Base-by-base conservation (phyloP, 2,329 filamentous ascomycete genomes). In the Monosporascus sp. region DNA sequence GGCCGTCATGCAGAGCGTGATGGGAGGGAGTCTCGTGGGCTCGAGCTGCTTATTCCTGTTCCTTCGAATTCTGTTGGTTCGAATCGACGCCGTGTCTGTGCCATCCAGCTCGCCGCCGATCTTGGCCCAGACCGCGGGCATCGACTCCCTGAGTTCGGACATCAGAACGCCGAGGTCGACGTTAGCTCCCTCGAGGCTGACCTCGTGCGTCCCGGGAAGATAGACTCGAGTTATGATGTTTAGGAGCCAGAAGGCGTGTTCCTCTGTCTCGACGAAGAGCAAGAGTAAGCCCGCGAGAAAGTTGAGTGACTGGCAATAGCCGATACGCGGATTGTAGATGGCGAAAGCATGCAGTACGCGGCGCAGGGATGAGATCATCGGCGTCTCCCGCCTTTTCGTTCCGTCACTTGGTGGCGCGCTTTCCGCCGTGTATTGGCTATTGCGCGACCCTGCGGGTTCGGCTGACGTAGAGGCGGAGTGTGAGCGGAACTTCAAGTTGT, bases 231-330 rank as follows among this genome's bases (percentile, higher is more conserved):
- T 96, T 62, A 97, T 91, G 64, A 97, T 91, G 62, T 95, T 94
- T 55, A 97, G 80, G 66, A 97, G 83, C 83, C 92, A 91, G 66
- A 97, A 97, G 3, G 87, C 83, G 62, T 96, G 92, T 70, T 97
- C 92, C 68, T 96, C 93, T 4, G 88, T 86, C 56, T 81, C 83
- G 65, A 97, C 85, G 68, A 97, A 97, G 3, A 97, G 79, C 2
- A 97, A 82, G 2, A 97, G 78, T 50, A 97, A 80, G 4, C 92
- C 93, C 5, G 93, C 91, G 49, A 97, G 81, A 71, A 97, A 97
- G 70, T 97, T 97, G 31, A 97, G 82, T 20, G 89, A 95, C 69
- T 97, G 93, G 66, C 93, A 97, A 70, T 97, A 97, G 16, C 93
- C 93, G 61, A 97, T 95, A 52, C 83, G 83, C 1, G 93, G 91